Evolutionary conservation across 768 basidiomycete species (phyloP).

Genomic region (Lactarius trivialis): DNA sequence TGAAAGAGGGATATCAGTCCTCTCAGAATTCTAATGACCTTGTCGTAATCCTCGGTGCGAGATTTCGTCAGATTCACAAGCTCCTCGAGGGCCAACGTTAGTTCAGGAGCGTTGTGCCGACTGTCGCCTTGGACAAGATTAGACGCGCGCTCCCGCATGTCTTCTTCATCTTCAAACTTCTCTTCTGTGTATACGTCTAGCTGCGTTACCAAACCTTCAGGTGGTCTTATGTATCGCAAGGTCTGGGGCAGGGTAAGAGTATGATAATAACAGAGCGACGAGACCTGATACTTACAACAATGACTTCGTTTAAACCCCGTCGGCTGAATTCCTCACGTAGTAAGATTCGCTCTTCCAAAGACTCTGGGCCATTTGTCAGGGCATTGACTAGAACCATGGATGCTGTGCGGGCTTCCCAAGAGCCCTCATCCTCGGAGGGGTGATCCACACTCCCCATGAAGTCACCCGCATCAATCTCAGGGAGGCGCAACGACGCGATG

Average conservation of each 20-base stretch:
- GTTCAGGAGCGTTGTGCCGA: conserved; percentile 37
- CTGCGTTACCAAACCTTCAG: conserved; percentile 73
- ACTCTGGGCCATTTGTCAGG: conserved; percentile 65
- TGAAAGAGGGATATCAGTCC: conserved; percentile 52
- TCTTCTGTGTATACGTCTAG: conserved; percentile 80
- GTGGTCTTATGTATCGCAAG: conserved; percentile 67
- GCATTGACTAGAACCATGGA: conserved; percentile 78
- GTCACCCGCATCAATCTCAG: conserved; percentile 39
- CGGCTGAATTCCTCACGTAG: conserved; percentile 79
- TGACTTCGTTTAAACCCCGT: conserved; percentile 74
- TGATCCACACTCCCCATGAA: conserved; percentile 11
- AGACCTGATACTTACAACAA: conserved; percentile 54
- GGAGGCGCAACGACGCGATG: conserved; percentile 52
- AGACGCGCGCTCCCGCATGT: conserved; percentile 63
- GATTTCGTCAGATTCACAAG: conserved; percentile 54
- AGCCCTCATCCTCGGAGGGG: conserved; percentile 47
- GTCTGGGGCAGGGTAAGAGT: conserved; percentile 38
- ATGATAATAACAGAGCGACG: not conserved
- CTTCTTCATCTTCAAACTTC: conserved; percentile 85
- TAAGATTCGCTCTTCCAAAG: conserved; percentile 69
- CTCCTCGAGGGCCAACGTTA: conserved; percentile 51
- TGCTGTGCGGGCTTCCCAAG: conserved; percentile 78
- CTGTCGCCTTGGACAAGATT: conserved; percentile 30
- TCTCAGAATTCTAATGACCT: conserved; percentile 53
- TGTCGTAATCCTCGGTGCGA: conserved; percentile 55